These are phyloP conservation scores for Trypanosoma lewisi DNA, from an alignment of 208 protist genomes.

Conservation along the genomic window DNA sequence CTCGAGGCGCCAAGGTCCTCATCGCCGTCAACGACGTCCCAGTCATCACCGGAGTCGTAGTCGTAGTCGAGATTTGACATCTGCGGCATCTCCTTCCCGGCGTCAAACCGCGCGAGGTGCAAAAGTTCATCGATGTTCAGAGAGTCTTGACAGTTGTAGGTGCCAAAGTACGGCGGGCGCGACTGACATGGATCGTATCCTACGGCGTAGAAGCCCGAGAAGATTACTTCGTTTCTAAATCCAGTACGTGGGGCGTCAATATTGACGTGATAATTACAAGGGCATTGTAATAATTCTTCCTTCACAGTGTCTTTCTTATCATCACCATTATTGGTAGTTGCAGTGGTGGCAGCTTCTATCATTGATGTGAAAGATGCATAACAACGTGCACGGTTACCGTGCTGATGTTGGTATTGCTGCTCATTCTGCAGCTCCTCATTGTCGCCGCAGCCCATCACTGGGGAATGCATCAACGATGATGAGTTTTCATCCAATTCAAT, in stretches of 20 bases:
- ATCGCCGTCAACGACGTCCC: slow-evolving; percentile 77
- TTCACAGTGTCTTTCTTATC: not conserved
- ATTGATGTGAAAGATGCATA: slow-evolving; percentile 19
- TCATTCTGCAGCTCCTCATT: slow-evolving; percentile 1
- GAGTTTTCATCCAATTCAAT: slow-evolving; percentile 16
- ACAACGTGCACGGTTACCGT: not conserved
- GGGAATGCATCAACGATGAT: slow-evolving; percentile 15
- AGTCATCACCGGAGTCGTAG: slow-evolving; percentile 88
- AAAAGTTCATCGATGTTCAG: slow-evolving; percentile 60
- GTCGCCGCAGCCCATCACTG: not conserved
- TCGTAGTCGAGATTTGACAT: slow-evolving; percentile 83
- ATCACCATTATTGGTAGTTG: not conserved
- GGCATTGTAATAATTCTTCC: slow-evolving; percentile 17
- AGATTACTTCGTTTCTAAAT: slow-evolving; percentile 75
- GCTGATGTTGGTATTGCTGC: not conserved
- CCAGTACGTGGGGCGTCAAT: slow-evolving; percentile 27
- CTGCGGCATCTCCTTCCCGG: slow-evolving; percentile 49
- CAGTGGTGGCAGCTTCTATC: slow-evolving; percentile 13
- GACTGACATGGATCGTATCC: slow-evolving; percentile 84
- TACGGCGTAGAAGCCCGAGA: slow-evolving; percentile 76
- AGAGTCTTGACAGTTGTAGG: slow-evolving; percentile 67
- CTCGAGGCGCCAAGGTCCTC: slow-evolving; percentile 57
- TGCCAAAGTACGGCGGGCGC: slow-evolving; percentile 84
- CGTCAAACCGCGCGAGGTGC: slow-evolving; percentile 53
- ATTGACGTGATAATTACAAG: slow-evolving; percentile 54